Base-by-base conservation (phyloP, 345 rosid species). In the Brassica napus region DNA sequence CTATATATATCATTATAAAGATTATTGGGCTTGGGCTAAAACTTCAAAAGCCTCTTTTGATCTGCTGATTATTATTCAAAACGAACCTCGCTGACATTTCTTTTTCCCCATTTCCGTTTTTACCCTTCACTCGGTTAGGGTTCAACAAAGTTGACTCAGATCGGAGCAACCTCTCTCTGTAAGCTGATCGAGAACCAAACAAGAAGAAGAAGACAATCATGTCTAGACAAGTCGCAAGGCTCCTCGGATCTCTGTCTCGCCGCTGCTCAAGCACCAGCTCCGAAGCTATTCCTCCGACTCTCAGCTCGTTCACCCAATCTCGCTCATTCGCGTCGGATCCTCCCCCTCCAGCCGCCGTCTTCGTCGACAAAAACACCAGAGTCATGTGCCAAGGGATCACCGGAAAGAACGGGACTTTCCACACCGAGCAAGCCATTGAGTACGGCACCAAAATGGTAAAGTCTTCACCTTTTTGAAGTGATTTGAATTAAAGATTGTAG, bases 301-400 rank as follows among this genome's bases (percentile, higher is more conserved):
- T 74, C 52, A 69, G 15, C 60, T 81, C 76, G 65, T 77, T 77
- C 77, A 77, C 74, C 70, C 87, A 82, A 61, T 82, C 86, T 11
- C 88, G 90, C 26, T 59, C 85, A 47, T 86, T 86, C 65, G 89
- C 88, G 26, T 86, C 93, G 15, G 85, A 88, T 75, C 84, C 91
- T 28, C 75, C 82, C 4, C 80, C 87, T 42, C 87, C 83, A 42
- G 92, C 98, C 11, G 89, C 98, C 0, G 99, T 91, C 2, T 95
- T 95, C 82, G 97, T 91, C 0, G 97, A 93, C 88, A 90, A 95
- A 79, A 95, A 85, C 82, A 91, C 93, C 1, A 88, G 99, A 39
- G 88, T 95, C 55, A 87, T 95, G 12, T 95, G 98, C 79, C 99
- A 95, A 79, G 99, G 99, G 5, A 91, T 95, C 84, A 95, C 98